Percentiles rank a stretch among this genome's conserved stretches.
Evolutionary conservation across 164 flowering plant genomes (phyloP).

Genomic region (Magnolia sinica): DNA sequence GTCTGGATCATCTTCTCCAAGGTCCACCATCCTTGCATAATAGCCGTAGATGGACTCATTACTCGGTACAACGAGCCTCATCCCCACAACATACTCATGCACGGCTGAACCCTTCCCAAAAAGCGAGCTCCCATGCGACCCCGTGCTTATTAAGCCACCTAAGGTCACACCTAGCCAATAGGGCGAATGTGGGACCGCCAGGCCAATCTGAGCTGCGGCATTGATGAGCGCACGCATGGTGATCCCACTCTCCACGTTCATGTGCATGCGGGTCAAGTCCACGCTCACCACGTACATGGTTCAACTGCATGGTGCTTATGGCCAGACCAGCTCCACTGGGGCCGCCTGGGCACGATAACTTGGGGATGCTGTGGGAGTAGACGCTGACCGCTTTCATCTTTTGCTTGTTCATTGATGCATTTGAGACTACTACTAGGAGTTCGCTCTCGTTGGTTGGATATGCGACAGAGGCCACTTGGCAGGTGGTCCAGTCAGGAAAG

Average conservation of each 20-base stretch:
- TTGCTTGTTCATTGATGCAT: constrained; percentile 25
- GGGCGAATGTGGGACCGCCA: constrained; percentile 7
- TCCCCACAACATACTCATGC: background rate
- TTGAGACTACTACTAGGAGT: constrained; percentile 31
- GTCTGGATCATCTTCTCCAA: background rate
- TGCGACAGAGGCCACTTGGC: constrained; percentile 30
- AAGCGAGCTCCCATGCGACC: background rate
- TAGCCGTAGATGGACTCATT: background rate
- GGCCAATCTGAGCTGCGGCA: background rate
- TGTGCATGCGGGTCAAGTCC: constrained; percentile 23
- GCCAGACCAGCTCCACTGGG: constrained; percentile 28
- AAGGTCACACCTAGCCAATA: background rate
- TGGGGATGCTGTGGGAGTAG: constrained; percentile 48
- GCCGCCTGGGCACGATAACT: constrained; percentile 49
- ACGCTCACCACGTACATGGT: constrained; percentile 8
- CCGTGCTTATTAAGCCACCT: background rate
- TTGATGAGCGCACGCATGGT: constrained; percentile 4
- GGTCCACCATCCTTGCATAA: background rate
- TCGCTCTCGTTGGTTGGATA: constrained; percentile 42
- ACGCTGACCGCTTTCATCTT: constrained; percentile 47
- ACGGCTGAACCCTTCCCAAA: background rate
- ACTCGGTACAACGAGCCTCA: background rate
- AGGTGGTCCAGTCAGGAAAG: constrained; percentile 43
- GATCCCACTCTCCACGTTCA: constrained; percentile 45
- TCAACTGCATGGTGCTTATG: constrained; percentile 43